A percentile compares a stretch with the other conserved stretches of the same genome.
phyloP scores from a whole-genome alignment of 306 rosid genomes.

The Sophora flavescens region DNA sequence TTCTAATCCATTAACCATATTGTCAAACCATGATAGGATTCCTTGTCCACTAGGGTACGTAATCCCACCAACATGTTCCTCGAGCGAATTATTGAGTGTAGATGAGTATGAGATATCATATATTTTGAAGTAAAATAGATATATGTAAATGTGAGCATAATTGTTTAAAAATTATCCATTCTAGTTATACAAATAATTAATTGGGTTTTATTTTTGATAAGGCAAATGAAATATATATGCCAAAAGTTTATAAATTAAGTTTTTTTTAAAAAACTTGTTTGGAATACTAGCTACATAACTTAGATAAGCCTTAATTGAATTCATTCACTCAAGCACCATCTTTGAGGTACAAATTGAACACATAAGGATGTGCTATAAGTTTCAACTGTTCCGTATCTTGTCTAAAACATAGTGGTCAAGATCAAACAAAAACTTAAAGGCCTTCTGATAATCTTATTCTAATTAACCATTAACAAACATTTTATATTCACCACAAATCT shows the following conservation, averaged over 20 bases:
- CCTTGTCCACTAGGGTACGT: background rate
- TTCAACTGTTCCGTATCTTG: background rate
- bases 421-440: background rate
- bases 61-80: background rate
- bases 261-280: background rate
- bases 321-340: background rate
- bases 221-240: background rate
- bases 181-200: too few species aligned
- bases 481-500: background rate
- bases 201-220: too few species aligned
- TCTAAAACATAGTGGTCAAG: background rate
- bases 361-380: background rate
- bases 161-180: too few species aligned
- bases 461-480: background rate
- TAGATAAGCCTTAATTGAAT: background rate
- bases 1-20: background rate
- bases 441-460: constrained; percentile 1
- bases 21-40: constrained; percentile 18
- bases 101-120: too few species aligned
- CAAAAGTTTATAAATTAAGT: background rate
- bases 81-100: too few species aligned
- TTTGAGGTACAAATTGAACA: too few species aligned
- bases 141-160: too few species aligned
- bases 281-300: background rate
- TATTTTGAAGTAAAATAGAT: too few species aligned